Evolutionary conservation across 1,284 basidiomycete species (phyloP).

Genomic region (Naganishia albida): DNA sequence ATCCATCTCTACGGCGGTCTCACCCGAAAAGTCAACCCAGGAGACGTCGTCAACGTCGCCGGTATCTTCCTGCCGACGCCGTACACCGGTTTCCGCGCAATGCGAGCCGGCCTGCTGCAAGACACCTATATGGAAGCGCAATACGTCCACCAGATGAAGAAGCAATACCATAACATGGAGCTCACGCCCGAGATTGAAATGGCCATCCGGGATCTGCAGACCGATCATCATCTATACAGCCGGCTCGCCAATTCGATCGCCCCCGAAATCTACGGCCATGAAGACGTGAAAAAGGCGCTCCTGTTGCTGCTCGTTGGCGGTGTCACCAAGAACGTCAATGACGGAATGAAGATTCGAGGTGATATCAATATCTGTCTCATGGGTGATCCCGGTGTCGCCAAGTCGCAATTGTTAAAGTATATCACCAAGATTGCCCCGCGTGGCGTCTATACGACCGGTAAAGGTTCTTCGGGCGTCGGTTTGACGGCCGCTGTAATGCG

Average conservation of each 20-base stretch:
- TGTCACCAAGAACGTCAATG: slow-evolving; percentile 89
- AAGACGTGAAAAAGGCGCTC: slow-evolving; percentile 98
- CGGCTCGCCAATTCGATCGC: slow-evolving; percentile 69
- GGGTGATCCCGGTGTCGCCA: slow-evolving; percentile 99
- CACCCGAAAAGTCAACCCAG: slow-evolving; percentile 89
- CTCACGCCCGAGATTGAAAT: slow-evolving; percentile 79
- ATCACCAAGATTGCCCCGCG: slow-evolving; percentile 97
- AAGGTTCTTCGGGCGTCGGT: slow-evolving; percentile 97
- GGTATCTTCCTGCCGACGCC: slow-evolving; percentile 88
- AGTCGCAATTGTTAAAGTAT: slow-evolving; percentile 96
- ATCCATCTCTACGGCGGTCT: slow-evolving; percentile 88
- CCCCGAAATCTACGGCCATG: slow-evolving; percentile 97
- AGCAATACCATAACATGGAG: slow-evolving; percentile 95
- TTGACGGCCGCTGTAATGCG: slow-evolving; percentile 98
- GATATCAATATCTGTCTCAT: slow-evolving; percentile 98
- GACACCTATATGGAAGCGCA: slow-evolving; percentile 96
- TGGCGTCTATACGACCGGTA: slow-evolving; percentile 97
- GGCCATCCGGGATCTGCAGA: slow-evolving; percentile 69
- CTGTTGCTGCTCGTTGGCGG: slow-evolving; percentile 91
- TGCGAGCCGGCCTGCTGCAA: slow-evolving; percentile 91
- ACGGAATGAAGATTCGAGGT: slow-evolving; percentile 98
- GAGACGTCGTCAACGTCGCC: slow-evolving; percentile 90
- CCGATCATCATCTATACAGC: slow-evolving; percentile 78
- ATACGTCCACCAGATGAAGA: slow-evolving; percentile 90
- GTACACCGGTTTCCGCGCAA: slow-evolving; percentile 82